Evolutionary conservation across 345 rosid species (phyloP).

Genomic region (Populus nigra): DNA sequence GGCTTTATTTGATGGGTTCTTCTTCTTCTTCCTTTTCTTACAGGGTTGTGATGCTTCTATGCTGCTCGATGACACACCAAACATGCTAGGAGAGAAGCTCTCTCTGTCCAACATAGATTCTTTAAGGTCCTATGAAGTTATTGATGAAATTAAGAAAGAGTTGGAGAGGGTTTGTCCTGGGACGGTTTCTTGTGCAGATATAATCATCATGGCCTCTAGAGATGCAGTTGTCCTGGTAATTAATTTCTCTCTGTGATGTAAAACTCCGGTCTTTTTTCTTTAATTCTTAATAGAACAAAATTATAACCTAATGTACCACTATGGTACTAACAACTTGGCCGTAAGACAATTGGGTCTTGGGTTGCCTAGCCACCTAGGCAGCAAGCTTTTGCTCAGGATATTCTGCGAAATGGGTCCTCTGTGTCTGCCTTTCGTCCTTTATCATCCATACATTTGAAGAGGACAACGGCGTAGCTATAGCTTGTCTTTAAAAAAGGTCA

Average conservation of each 20-base stretch:
- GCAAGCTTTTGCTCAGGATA: neutral
- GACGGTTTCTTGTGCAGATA: constrained; percentile 83
- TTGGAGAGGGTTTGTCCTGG: constrained; percentile 76
- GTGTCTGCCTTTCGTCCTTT: constrained; percentile 17
- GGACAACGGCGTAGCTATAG: neutral
- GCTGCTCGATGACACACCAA: constrained; percentile 82
- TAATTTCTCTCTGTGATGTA: neutral
- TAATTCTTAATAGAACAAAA: neutral
- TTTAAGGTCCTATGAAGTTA: constrained; percentile 66
- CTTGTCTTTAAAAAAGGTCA: neutral
- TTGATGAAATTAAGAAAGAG: constrained; percentile 69
- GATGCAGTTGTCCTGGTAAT: constrained; percentile 85
- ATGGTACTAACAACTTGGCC: neutral
- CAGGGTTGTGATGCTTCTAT: constrained; percentile 90
- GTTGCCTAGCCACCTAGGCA: neutral
- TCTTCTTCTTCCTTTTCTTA: no score
- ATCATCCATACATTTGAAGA: neutral
- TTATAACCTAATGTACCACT: neutral
- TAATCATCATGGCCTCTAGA: constrained; percentile 82
- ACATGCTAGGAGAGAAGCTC: constrained; percentile 68
- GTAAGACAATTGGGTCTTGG: neutral
- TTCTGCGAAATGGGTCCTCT: constrained; percentile 20
- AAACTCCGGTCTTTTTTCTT: neutral
- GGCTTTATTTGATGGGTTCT: neutral
- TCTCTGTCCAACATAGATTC: constrained; percentile 85